phyloP scores from a whole-genome alignment of 2,329 filamentous ascomycete species.

The Aspergillus unguis region DNA sequence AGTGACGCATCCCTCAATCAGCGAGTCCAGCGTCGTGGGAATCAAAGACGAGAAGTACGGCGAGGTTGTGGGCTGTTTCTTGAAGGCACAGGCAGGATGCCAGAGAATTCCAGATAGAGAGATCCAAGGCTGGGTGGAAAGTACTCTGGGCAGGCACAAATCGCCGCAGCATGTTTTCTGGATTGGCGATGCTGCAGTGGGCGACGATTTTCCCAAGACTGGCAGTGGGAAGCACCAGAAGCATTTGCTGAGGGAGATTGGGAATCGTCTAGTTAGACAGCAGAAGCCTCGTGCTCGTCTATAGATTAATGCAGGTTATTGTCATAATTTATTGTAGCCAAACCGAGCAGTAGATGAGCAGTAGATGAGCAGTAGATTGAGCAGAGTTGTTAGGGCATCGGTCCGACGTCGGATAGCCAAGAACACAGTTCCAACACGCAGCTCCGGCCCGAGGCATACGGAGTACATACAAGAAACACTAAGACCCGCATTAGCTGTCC shows the following conservation, averaged over 20 bases:
- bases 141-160: slow-evolving; percentile 31
- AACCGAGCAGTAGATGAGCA: no score
- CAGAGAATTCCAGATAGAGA: slow-evolving; percentile 39
- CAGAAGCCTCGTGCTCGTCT: not conserved
- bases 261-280: slow-evolving; percentile 18
- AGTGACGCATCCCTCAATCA: slow-evolving; percentile 56
- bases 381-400: not conserved
- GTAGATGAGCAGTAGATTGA: not conserved
- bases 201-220: slow-evolving; percentile 53
- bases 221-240: slow-evolving; percentile 68
- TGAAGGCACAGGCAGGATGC: slow-evolving; percentile 43
- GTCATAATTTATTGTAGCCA: not conserved
- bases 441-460: not conserved
- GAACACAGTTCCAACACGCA: not conserved
- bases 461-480: not conserved
- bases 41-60: slow-evolving; percentile 51
- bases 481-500: not conserved
- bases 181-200: slow-evolving; percentile 59
- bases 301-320: not conserved
- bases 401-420: slow-evolving; percentile 1
- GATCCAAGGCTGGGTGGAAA: slow-evolving; percentile 57
- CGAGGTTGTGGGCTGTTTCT: slow-evolving; percentile 42
- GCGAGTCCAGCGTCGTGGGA: slow-evolving; percentile 62
- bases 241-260: slow-evolving; percentile 48
- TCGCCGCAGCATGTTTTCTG: slow-evolving; percentile 54